Percentiles rank a stretch among this genome's conserved stretches.
phyloP scores from a whole-genome alignment of 306 rosid species.

The Oxytropis ochrocephala region DNA sequence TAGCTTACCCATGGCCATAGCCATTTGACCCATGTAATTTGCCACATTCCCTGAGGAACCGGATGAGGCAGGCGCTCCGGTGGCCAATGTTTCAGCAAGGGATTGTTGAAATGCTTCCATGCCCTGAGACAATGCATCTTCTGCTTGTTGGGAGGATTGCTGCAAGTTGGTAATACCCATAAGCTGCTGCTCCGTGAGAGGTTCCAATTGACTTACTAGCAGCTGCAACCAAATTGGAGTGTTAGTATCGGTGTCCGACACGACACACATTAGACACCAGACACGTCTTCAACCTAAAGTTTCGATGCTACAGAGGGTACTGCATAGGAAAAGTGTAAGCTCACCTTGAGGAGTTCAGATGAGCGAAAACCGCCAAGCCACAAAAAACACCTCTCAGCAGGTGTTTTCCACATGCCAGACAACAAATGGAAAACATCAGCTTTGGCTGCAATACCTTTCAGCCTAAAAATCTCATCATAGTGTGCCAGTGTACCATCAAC shows the following conservation, averaged over 20 bases:
- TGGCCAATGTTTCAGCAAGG: conserved; percentile 78
- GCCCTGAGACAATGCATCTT: conserved; percentile 98
- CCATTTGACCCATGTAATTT: conserved; percentile 99
- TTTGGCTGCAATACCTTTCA: conserved; percentile 81
- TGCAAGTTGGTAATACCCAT: conserved; percentile 78
- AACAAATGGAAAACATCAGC: conserved; percentile 93
- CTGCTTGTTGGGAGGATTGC: conserved; percentile 95
- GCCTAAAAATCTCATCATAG: conserved; percentile 82
- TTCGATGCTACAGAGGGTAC: too few species aligned
- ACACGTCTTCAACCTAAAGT: too few species aligned
- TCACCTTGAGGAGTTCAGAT: conserved; percentile 93
- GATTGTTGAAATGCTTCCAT: conserved; percentile 98
- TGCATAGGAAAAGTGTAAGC: too few species aligned
- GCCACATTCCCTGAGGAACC: conserved; percentile 89
- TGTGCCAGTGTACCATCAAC: conserved; percentile 75
- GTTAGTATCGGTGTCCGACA: too few species aligned
- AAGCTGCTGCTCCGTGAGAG: conserved; percentile 91
- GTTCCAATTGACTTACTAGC: conserved; percentile 82
- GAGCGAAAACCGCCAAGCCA: conserved; percentile 99
- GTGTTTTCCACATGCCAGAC: conserved; percentile 99
- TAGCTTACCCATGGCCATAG: conserved; percentile 97
- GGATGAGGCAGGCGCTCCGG: conserved; percentile 66
- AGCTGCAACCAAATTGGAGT: conserved; percentile 65
- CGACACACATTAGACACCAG: too few species aligned
- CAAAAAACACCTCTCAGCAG: conserved; percentile 91